A percentile compares a stretch with the other conserved stretches of the same genome.
Evolutionary conservation across 1,284 basidiomycete genomes (phyloP).

Genomic region (Bjerkandera adusta): DNA sequence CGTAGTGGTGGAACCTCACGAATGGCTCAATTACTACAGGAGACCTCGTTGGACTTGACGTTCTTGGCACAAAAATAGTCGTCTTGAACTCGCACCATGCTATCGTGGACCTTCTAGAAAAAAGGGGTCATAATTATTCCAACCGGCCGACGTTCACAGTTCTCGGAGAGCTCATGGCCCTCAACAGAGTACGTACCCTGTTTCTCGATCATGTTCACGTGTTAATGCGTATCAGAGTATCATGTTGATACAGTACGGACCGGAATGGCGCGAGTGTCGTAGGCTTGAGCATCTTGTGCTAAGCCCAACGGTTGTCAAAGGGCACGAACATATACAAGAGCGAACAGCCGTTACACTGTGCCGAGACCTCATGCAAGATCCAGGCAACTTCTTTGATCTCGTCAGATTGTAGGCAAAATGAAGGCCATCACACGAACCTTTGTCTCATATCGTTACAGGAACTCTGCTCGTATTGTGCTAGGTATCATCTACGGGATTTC

Average conservation of each 20-base stretch:
- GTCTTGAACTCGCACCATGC: slow-evolving; percentile 33
- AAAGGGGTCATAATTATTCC: slow-evolving; percentile 32
- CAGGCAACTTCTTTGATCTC: slow-evolving; percentile 18
- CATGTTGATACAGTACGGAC: slow-evolving; percentile 18
- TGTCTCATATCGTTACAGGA: slow-evolving; percentile 18
- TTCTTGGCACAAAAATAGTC: slow-evolving; percentile 27
- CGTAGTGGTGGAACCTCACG: neutral
- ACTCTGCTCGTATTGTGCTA: slow-evolving; percentile 26
- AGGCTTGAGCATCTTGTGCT: slow-evolving; percentile 27
- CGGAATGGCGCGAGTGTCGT: slow-evolving; percentile 26
- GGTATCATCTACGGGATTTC: slow-evolving; percentile 33
- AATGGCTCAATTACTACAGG: slow-evolving; percentile 15
- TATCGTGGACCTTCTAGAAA: slow-evolving; percentile 33
- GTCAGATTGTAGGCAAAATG: slow-evolving; percentile 18
- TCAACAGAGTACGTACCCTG: slow-evolving; percentile 23
- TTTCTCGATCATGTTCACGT: neutral
- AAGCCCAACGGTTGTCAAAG: slow-evolving; percentile 25
- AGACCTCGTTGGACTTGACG: slow-evolving; percentile 26
- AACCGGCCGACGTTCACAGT: slow-evolving; percentile 34
- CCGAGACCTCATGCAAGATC: slow-evolving; percentile 14
- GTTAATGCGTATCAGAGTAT: slow-evolving; percentile 16
- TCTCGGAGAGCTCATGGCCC: slow-evolving; percentile 34
- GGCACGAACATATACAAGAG: slow-evolving; percentile 27
- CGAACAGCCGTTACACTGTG: slow-evolving; percentile 22
- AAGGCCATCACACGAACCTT: neutral